Conservation (phyloP, 257 asterid species). For the Prunella vulgaris region DNA sequence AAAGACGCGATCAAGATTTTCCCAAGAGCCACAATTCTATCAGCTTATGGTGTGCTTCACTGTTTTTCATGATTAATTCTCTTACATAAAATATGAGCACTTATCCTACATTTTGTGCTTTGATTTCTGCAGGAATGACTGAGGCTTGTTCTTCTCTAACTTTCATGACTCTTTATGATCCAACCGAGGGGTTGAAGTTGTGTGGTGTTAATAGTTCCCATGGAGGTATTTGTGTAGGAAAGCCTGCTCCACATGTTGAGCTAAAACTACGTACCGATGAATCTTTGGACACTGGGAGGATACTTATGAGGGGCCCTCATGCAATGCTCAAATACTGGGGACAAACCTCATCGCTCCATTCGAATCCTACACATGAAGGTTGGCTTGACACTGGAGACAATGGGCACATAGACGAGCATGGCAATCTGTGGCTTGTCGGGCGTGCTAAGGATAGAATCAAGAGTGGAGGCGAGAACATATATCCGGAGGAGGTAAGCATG, state of each 20-base stretch:
- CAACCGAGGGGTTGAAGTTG: conserved; percentile 23
- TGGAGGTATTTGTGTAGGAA: conserved; percentile 70
- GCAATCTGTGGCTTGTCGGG: conserved; percentile 86
- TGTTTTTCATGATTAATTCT: neutral
- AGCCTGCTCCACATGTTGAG: conserved; percentile 78
- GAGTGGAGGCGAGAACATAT: conserved; percentile 89
- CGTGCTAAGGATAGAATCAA: conserved; percentile 77
- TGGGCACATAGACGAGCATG: conserved; percentile 60
- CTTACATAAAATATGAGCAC: neutral
- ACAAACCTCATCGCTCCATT: too few species aligned
- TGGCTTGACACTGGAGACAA: conserved; percentile 95
- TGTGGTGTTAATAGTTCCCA: conserved; percentile 18
- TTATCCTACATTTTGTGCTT: neutral
- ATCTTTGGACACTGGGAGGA: conserved; percentile 44
- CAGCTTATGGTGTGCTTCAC: conserved; percentile 71
- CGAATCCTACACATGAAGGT: conserved; percentile 27
- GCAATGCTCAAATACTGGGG: conserved; percentile 89
- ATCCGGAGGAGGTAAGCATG: conserved; percentile 73
- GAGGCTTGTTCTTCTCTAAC: conserved; percentile 94
- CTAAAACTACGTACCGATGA: conserved; percentile 39
- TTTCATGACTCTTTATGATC: conserved; percentile 73
- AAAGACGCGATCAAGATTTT: conserved; percentile 40
- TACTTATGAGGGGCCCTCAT: conserved; percentile 81
- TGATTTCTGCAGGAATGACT: conserved; percentile 60
- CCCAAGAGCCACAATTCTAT: conserved; percentile 63